A percentile compares a stretch with the other conserved stretches of the same genome.
These are phyloP conservation scores for Coemansia nantahalensis DNA, from an alignment of 192 early-diverging fungal species.

Conservation along the genomic window DNA sequence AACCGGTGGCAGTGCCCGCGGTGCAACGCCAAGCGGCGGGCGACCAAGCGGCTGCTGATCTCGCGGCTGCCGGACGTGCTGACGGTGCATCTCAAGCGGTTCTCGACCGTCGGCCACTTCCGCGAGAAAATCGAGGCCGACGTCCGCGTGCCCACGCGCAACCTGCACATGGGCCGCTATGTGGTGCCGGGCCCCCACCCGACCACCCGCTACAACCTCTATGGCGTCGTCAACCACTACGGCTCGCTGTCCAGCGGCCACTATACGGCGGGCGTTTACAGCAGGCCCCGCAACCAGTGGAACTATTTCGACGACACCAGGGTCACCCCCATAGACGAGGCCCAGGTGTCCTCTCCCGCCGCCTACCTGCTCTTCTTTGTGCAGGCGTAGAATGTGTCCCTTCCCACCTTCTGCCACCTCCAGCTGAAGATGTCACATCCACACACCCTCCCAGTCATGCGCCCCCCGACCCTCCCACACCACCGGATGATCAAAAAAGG, in stretches of 20 bases:
- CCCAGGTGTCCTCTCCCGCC: conserved; percentile 35
- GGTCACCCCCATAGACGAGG: conserved; percentile 43
- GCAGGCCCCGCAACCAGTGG: conserved; percentile 66
- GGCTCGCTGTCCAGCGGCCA: conserved; percentile 74
- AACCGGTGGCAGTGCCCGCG: conserved; percentile 88
- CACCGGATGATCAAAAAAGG: no score
- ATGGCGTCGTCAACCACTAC: conserved; percentile 81
- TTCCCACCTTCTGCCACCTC: no score
- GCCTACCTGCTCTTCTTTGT: conserved; percentile 52
- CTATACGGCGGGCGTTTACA: conserved; percentile 72
- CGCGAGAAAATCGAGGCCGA: conserved; percentile 86
- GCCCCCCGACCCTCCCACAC: no score
- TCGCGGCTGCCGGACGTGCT: conserved; percentile 83
- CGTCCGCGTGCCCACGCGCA: conserved; percentile 77
- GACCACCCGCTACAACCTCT: conserved; percentile 67
- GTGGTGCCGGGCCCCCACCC: conserved; percentile 8
- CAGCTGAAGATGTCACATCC: no score
- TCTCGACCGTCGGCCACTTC: conserved; percentile 90
- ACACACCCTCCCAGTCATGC: no score
- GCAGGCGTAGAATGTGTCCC: conserved; percentile 3
- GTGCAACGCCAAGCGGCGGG: conserved; percentile 70
- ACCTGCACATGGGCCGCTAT: conserved; percentile 61
- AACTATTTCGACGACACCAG: conserved; percentile 84
- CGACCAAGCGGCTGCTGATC: conserved; percentile 77
- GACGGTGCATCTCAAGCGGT: conserved; percentile 93